Percentiles rank a stretch among this genome's conserved stretches.
These are phyloP conservation scores for Akanthomyces lecanii DNA, from an alignment of 2,329 filamentous ascomycete genomes.

Conservation along the genomic window DNA sequence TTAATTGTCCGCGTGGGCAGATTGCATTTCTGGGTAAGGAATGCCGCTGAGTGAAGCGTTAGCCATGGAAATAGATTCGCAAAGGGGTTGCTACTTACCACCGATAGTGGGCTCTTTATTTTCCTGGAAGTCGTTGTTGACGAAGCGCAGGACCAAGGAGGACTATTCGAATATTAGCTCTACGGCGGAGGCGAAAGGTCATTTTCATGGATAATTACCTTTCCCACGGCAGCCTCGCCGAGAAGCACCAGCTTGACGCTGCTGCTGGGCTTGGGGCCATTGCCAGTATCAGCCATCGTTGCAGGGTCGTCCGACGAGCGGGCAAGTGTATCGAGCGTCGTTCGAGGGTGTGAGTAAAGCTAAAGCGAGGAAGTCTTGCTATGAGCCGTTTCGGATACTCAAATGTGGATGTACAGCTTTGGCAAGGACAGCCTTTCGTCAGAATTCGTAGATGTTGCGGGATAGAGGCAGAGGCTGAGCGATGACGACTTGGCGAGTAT, in stretches of 20 bases:
- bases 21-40: conserved; percentile 97
- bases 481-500: conserved; percentile 16
- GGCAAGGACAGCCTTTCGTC: not conserved
- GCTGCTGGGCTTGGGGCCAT: conserved; percentile 89
- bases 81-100: conserved; percentile 52
- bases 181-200: too few relatives aligned
- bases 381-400: not conserved
- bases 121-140: conserved; percentile 99
- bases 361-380: not conserved
- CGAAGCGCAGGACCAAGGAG: conserved; percentile 93
- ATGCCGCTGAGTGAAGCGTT: conserved; percentile 63
- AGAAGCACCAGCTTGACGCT: conserved; percentile 99
- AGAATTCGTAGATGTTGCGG: conserved; percentile 9
- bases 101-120: conserved; percentile 99
- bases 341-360: not conserved
- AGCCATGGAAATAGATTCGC: not conserved
- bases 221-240: conserved; percentile 96
- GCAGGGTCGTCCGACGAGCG: conserved; percentile 5
- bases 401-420: not conserved
- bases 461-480: conserved; percentile 21
- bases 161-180: conserved; percentile 55
- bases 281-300: conserved; percentile 45
- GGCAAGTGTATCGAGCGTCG: not conserved
- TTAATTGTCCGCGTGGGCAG: conserved; percentile 89
- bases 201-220: conserved; percentile 56